Percentiles rank a stretch among this genome's conserved stretches.
phyloP scores from a whole-genome alignment of 129 eudicot species.

The Escallonia herrerae region DNA sequence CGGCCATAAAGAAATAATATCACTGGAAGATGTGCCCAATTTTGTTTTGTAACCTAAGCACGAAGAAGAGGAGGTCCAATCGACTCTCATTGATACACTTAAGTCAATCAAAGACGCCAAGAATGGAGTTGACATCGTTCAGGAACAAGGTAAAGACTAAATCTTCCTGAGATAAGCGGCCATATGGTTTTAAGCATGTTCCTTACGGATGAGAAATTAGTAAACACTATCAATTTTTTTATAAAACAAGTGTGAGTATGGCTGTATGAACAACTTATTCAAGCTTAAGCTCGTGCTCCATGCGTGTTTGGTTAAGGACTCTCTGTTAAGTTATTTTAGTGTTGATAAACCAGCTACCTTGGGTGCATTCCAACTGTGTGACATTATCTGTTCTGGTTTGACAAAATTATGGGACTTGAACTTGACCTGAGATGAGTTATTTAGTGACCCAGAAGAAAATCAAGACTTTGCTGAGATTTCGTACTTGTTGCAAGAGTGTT shows the following conservation, averaged over 20 bases:
- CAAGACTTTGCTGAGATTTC: too few relatives aligned
- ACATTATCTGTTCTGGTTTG: too few relatives aligned
- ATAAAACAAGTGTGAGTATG: too few relatives aligned
- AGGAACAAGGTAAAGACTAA: slow-evolving; percentile 65
- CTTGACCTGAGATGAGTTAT: too few relatives aligned
- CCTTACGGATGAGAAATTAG: slow-evolving; percentile 1
- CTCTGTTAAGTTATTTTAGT: too few relatives aligned
- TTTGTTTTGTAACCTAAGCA: slow-evolving; percentile 72
- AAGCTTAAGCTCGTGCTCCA: too few relatives aligned
- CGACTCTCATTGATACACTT: slow-evolving; percentile 59
- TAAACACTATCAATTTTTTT: not conserved
- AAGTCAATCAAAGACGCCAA: slow-evolving; percentile 63
- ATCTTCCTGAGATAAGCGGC: slow-evolving; percentile 62
- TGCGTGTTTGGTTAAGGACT: too few relatives aligned
- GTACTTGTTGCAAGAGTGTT: slow-evolving; percentile 40
- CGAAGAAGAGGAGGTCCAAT: slow-evolving; percentile 82
- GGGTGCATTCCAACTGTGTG: not conserved
- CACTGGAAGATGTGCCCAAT: slow-evolving; percentile 41
- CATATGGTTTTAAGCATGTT: slow-evolving; percentile 44
- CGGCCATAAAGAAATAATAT: not conserved
- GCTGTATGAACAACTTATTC: too few relatives aligned
- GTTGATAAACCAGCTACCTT: not conserved
- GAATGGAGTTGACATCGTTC: slow-evolving; percentile 72
- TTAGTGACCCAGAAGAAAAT: too few relatives aligned
- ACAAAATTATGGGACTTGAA: too few relatives aligned